These are phyloP conservation scores for Petunia hybrid DNA, from an alignment of 305 asterid species.

Conservation along the genomic window DNA sequence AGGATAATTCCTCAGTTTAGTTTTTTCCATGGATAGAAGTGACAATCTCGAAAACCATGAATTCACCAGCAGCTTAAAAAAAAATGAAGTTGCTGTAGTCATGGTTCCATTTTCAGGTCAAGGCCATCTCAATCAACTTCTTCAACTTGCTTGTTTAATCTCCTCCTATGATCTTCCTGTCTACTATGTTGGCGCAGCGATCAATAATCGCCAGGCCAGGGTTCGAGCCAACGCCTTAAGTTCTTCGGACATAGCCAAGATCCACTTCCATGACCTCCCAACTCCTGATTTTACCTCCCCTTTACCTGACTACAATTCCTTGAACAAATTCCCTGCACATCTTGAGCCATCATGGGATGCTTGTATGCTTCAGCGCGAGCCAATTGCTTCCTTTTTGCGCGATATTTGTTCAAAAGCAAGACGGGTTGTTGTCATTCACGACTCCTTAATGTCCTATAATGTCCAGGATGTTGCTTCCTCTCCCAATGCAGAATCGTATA, in stretches of 20 bases:
- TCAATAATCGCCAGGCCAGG: constrained; percentile 58
- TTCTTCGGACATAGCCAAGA: constrained; percentile 44
- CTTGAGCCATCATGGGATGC: constrained; percentile 36
- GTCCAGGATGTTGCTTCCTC: constrained; percentile 32
- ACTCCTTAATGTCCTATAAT: constrained; percentile 17
- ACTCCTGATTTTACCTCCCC: constrained; percentile 26
- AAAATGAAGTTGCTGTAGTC: constrained; percentile 41
- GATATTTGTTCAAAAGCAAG: background rate
- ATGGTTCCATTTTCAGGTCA: constrained; percentile 68
- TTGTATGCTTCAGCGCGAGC: constrained; percentile 6
- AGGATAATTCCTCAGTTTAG: too few species aligned
- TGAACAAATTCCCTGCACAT: constrained; percentile 32
- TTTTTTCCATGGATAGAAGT: too few species aligned
- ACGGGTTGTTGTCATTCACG: constrained; percentile 37
- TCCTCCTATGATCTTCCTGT: constrained; percentile 48
- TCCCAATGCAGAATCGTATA: constrained; percentile 36
- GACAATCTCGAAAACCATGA: too few species aligned
- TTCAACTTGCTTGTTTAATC: constrained; percentile 62
- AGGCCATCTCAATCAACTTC: constrained; percentile 80
- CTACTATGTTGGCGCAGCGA: constrained; percentile 52
- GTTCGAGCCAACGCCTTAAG: constrained; percentile 52
- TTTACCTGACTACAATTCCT: too few species aligned
- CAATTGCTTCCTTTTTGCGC: background rate
- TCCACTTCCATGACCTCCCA: constrained; percentile 53
- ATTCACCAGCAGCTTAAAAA: too few species aligned